Conservation (phyloP, 768 basidiomycete species). For the Russula virescens region DNA sequence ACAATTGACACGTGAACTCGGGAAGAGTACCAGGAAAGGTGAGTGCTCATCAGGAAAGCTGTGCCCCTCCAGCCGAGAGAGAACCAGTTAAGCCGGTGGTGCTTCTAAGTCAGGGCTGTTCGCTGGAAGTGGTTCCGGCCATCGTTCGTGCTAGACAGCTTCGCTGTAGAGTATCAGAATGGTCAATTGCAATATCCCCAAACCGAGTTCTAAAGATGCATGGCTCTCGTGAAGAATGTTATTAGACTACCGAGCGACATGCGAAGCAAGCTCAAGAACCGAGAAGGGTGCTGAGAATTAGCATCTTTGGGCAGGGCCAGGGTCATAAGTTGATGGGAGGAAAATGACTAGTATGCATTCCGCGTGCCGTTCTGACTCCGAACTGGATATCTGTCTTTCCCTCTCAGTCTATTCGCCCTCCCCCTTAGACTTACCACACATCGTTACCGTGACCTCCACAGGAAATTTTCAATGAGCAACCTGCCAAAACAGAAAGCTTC, state of each 20-base stretch:
- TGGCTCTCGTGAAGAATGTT: neutral
- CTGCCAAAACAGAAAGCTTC: slow-evolving; percentile 8
- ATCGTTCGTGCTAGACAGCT: neutral
- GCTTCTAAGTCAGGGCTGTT: neutral
- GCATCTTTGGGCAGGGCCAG: neutral
- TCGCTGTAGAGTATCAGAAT: neutral
- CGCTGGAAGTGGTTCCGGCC: neutral
- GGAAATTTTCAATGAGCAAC: slow-evolving; percentile 1
- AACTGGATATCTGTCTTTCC: neutral
- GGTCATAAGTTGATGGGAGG: neutral
- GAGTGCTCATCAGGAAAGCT: neutral
- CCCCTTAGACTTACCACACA: too few relatives aligned
- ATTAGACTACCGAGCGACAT: neutral
- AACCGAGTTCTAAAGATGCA: neutral
- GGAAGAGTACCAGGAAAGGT: neutral
- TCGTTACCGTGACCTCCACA: neutral
- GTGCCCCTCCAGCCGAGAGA: neutral
- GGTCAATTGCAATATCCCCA: neutral
- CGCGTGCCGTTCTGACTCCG: neutral
- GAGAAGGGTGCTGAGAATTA: neutral
- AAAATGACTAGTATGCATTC: neutral
- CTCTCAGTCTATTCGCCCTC: neutral
- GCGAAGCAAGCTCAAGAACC: neutral
- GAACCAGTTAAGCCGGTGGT: neutral
- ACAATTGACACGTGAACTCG: slow-evolving; percentile 14